phyloP scores from a whole-genome alignment of 108 stramenopile genomes.

The Cafeteria roenbergensis region DNA sequence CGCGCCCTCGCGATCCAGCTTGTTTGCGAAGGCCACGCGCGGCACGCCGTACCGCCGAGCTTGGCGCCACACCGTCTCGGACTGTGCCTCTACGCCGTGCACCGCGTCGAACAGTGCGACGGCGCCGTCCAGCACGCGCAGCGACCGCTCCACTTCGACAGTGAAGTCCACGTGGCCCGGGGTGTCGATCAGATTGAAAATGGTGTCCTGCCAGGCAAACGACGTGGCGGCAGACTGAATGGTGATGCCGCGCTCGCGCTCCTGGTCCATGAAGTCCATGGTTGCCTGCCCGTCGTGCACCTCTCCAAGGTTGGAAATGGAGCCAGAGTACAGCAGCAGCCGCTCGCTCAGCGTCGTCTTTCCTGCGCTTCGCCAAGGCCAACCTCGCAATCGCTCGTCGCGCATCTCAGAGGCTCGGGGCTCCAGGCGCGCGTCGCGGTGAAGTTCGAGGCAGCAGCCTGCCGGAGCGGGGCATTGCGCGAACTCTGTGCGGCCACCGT shows the following conservation, averaged over 20 bases:
- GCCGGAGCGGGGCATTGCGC: too few species aligned
- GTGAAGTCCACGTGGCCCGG: conserved; percentile 98
- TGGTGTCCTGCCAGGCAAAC: conserved; percentile 77
- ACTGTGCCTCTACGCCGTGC: conserved; percentile 94
- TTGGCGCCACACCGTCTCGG: conserved; percentile 95
- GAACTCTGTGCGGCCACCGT: too few species aligned
- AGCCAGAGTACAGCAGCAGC: conserved; percentile 79
- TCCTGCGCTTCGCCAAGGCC: too few species aligned
- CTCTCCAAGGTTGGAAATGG: conserved; percentile 56
- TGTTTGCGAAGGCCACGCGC: conserved; percentile 77
- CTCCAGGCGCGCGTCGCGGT: too few species aligned
- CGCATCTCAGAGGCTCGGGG: too few species aligned
- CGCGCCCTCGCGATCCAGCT: conserved; percentile 93
- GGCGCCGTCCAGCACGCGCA: conserved; percentile 90
- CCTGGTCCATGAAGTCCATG: conserved; percentile 91
- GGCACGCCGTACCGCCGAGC: conserved; percentile 84
- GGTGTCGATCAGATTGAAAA: conserved; percentile 95
- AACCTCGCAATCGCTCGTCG: too few species aligned
- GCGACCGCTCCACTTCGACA: conserved; percentile 86
- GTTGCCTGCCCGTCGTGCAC: conserved; percentile 90
- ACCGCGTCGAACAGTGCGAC: conserved; percentile 89
- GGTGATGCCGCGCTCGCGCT: conserved; percentile 94
- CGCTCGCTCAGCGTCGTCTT: conserved; percentile 98
- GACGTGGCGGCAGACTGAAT: conserved; percentile 88
- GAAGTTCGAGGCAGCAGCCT: too few species aligned